Conservation (phyloP, 78 protist genomes). For the Emiliania huxleyi region DNA sequence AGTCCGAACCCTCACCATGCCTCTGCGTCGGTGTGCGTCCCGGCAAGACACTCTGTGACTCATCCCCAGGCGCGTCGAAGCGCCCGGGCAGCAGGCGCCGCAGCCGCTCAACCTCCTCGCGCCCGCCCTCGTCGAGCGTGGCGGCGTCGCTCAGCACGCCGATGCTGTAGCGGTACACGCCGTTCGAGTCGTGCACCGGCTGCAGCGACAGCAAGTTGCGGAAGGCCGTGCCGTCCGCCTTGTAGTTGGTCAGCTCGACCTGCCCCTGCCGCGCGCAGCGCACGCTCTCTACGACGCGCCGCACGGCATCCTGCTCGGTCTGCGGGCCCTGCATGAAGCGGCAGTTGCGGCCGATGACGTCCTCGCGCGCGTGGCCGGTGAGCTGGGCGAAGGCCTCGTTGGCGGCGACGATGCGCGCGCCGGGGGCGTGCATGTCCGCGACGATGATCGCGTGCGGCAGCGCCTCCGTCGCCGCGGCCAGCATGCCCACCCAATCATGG, state of each 20-base stretch:
- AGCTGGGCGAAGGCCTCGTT: neutral
- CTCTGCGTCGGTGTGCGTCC: no score
- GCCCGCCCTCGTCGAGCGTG: neutral
- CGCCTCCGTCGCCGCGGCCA: neutral
- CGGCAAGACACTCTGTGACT: no score
- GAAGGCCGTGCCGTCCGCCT: neutral
- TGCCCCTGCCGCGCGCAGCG: neutral
- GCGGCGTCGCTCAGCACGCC: neutral
- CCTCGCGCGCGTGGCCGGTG: neutral
- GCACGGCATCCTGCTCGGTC: neutral
- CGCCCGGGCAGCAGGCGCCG: neutral
- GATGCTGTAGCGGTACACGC: neutral
- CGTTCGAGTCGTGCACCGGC: neutral
- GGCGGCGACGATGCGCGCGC: neutral
- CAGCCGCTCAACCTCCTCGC: neutral
- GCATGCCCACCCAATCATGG: neutral
- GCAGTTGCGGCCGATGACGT: slow-evolving; percentile 22
- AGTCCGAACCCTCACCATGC: no score
- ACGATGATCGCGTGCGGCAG: neutral
- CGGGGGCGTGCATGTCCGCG: neutral
- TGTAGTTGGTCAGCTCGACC: neutral
- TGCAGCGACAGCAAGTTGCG: neutral
- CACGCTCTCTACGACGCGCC: neutral
- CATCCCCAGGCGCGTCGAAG: neutral
- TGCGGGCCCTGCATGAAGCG: slow-evolving; percentile 28